Conservation (phyloP, 2,329 filamentous ascomycete genomes). For the Calonectria hawksworthii region DNA sequence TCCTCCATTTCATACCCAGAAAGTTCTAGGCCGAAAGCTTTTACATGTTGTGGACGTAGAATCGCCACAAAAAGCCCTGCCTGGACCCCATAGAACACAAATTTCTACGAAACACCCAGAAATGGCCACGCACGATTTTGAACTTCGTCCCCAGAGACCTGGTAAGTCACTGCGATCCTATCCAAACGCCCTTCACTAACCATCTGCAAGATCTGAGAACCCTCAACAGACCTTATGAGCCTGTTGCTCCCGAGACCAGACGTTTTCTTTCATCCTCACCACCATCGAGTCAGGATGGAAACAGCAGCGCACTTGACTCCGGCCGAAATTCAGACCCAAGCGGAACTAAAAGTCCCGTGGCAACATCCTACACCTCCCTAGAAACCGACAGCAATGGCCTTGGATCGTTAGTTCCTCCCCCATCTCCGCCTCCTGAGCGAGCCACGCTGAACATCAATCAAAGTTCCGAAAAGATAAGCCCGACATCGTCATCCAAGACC, state of each 20-base stretch:
- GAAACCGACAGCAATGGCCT: background rate
- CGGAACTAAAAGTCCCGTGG: background rate
- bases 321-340: background rate
- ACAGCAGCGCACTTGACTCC: background rate
- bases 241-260: background rate
- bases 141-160: constrained; percentile 17
- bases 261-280: background rate
- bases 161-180: background rate
- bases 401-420: background rate
- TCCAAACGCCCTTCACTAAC: background rate
- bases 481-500: background rate
- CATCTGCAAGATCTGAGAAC: background rate
- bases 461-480: background rate
- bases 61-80: background rate
- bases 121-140: constrained; percentile 10
- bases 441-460: background rate
- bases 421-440: background rate
- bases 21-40: background rate
- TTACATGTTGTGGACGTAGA: background rate
- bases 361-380: background rate
- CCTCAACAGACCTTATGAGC: constrained; percentile 11
- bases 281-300: constrained; percentile 1
- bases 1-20: background rate
- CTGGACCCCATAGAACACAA: background rate
- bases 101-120: background rate